These are phyloP conservation scores for Barbarea vulgaris DNA, from an alignment of 345 rosid species.

Conservation along the genomic window DNA sequence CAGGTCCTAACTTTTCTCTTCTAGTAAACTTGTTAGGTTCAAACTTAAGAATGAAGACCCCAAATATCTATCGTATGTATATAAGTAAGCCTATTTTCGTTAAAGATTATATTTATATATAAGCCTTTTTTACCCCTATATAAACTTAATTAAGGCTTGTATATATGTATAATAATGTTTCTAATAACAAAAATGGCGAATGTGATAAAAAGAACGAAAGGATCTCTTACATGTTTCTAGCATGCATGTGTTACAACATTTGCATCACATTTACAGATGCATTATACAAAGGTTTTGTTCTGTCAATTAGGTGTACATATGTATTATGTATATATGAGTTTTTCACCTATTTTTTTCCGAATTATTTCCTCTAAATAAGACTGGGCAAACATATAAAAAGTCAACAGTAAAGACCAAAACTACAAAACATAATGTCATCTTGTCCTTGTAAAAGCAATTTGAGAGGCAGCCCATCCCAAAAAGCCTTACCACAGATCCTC, in stretches of 20 bases:
- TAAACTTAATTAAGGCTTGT: not conserved
- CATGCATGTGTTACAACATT: constrained; percentile 2
- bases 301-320: not conserved
- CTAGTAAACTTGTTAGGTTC: constrained; percentile 22
- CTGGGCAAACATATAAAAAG: constrained; percentile 20
- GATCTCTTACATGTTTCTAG: constrained; percentile 7
- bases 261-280: not conserved
- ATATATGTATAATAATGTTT: not conserved
- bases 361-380: not conserved
- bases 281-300: not conserved
- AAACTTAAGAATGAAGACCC: not conserved
- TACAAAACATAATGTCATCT: constrained; percentile 28
- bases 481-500: constrained; percentile 34
- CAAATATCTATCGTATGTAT: not conserved
- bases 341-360: not conserved
- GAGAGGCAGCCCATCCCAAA: constrained; percentile 34
- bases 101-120: no score
- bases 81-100: not conserved
- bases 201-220: not conserved
- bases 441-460: constrained; percentile 40
- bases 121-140: not conserved
- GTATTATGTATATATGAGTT: not conserved
- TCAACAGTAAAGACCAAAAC: constrained; percentile 41
- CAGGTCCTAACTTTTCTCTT: constrained; percentile 35
- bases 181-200: constrained; percentile 3